phyloP scores from a whole-genome alignment of 495 filamentous ascomycete species.

The Tirmania nivea region DNA sequence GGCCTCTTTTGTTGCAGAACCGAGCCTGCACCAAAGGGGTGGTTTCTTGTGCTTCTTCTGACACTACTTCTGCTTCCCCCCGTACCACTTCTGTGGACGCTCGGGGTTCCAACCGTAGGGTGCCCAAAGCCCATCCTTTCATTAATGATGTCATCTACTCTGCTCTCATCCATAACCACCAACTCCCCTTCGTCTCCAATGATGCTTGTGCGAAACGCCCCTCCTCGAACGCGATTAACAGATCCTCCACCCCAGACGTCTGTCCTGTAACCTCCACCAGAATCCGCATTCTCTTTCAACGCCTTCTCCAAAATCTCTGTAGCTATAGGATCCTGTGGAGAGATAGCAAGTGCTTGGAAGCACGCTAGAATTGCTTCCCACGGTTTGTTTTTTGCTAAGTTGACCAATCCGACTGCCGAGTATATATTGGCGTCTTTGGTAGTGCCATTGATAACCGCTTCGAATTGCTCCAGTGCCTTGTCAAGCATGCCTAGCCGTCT shows the following conservation, averaged over 20 bases:
- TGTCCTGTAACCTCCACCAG: background rate
- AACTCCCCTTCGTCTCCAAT: background rate
- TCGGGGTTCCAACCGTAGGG: background rate
- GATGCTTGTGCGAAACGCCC: background rate
- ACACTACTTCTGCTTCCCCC: background rate
- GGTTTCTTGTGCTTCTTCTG: background rate
- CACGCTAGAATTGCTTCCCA: constrained; percentile 45
- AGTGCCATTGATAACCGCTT: constrained; percentile 57
- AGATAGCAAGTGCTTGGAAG: constrained; percentile 52
- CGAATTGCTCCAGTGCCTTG: constrained; percentile 54
- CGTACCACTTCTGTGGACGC: background rate
- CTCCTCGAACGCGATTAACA: background rate
- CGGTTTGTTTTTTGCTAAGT: constrained; percentile 42
- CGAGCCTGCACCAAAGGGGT: background rate
- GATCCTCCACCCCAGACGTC: background rate
- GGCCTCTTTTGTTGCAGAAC: background rate
- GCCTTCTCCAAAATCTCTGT: constrained; percentile 37
- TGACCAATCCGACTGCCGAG: constrained; percentile 50
- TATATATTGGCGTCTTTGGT: constrained; percentile 51
- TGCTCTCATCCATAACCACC: background rate
- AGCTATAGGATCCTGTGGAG: constrained; percentile 48
- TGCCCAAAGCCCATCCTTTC: background rate
- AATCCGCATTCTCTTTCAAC: background rate
- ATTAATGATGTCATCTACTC: background rate
- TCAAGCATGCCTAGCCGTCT: constrained; percentile 47